Evolutionary conservation across 2,329 filamentous ascomycete genomes (phyloP), one percentile per base, ranked within the genome.

Genomic region (Diaporthe helianthi): DNA sequence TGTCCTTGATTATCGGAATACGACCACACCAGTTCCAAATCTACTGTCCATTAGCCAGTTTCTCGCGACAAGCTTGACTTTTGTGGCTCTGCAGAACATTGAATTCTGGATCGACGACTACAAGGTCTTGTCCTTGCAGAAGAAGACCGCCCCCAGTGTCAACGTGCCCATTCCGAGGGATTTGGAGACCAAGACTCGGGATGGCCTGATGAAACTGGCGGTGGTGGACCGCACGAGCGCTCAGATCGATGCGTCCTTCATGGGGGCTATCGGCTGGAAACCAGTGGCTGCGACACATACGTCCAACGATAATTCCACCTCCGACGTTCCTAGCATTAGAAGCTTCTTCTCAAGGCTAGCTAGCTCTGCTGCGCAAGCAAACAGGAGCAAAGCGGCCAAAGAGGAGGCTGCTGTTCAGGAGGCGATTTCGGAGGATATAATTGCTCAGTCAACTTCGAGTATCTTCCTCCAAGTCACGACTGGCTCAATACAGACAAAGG

Each of bases 61-160:
- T 74, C 83, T 99, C 60, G 93, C 94, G 4, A 98, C 94, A 8
- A 98, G 95, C 82, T 83, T 99, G 78, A 98, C 96, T 0, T 99
- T 99, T 81, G 95, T 99, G 70, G 92, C 93, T 0, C 83, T 99
- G 29, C 87, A 97, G 76, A 87, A 87, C 68, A 93, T 99, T 71
- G 94, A 98, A 76, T 88, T 99, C 69, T 95, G 91, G 86, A 87
- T 99, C 65, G 95, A 99, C 76, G 91, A 96, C 75, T 94, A 92
- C 83, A 91, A 90, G 74, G 84, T 99, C 19, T 82, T 97, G 26
- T 87, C 87, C 2, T 83, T 99, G 47, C 86, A 85, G 67, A 99
- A 99, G 83, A 97, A 95, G 81, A 89, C 90, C 4, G 95, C 95
- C 0, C 93, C 94, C 0, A 91, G 91, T 52, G 84, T 89, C 36